Evolutionary conservation across 2,329 filamentous ascomycete species (phyloP).

Genomic region (Talaromyces sp.): DNA sequence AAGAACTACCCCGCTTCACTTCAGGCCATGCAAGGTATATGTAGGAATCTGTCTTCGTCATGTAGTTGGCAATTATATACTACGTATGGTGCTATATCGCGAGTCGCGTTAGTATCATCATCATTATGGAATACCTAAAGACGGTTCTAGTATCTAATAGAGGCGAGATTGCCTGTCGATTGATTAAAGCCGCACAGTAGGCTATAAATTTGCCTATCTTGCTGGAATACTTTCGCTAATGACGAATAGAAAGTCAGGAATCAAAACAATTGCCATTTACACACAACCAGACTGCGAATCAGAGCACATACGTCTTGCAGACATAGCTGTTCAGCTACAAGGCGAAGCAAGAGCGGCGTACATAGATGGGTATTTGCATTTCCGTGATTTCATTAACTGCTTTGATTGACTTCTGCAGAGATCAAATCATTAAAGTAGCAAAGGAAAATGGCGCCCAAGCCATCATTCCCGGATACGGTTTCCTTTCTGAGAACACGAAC

Average conservation of each 20-base stretch:
- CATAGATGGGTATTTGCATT: constrained; percentile 26
- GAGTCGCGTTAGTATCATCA: not conserved
- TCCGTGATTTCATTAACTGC: not conserved
- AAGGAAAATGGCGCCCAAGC: constrained; percentile 41
- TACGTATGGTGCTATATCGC: not conserved
- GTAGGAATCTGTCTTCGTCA: not conserved
- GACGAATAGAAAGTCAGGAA: constrained; percentile 36
- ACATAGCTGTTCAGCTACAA: constrained; percentile 51
- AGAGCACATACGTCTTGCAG: constrained; percentile 52
- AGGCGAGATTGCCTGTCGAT: constrained; percentile 56
- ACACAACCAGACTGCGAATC: constrained; percentile 55
- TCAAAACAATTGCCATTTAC: constrained; percentile 57
- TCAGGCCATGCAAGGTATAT: not conserved
- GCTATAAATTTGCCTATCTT: not conserved
- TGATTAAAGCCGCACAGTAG: constrained; percentile 50
- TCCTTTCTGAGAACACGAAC: constrained; percentile 60
- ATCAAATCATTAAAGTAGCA: constrained; percentile 73
- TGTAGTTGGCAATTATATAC: not conserved
- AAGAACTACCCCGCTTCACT: not conserved
- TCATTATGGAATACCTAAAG: constrained; percentile 1
- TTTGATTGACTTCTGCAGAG: not conserved
- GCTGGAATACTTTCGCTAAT: not conserved
- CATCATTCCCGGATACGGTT: constrained; percentile 66
- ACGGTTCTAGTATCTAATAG: constrained; percentile 57
- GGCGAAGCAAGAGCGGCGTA: constrained; percentile 51